phyloP scores from a whole-genome alignment of 2,329 filamentous ascomycete species.

The Fusarium sp. region DNA sequence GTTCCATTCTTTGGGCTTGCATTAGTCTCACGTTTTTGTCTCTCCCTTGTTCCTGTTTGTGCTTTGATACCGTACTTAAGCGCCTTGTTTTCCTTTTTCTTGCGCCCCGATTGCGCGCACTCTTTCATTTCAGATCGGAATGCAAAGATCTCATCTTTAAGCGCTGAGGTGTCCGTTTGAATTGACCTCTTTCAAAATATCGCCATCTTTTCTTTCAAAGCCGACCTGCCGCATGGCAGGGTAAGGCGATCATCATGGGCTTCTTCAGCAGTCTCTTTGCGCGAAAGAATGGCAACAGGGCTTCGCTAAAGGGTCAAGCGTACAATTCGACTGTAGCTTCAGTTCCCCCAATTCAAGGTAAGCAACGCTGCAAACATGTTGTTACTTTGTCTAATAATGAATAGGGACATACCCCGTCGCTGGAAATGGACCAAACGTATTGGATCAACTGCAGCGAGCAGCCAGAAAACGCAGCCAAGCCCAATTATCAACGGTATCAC shows the following conservation, averaged over 20 bases:
- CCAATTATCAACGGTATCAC: constrained; percentile 31
- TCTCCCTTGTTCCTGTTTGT: neutral
- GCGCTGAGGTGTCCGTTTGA: neutral
- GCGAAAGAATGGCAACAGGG: constrained; percentile 34
- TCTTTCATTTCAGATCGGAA: constrained; percentile 24
- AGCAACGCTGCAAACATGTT: neutral
- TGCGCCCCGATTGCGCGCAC: neutral
- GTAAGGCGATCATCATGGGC: constrained; percentile 42
- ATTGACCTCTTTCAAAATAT: neutral
- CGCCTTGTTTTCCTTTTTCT: constrained; percentile 9
- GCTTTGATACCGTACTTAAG: constrained; percentile 27
- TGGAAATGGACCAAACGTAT: constrained; percentile 44
- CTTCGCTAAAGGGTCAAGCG: constrained; percentile 40
- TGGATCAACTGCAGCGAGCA: constrained; percentile 45
- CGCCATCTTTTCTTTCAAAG: neutral
- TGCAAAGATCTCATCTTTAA: constrained; percentile 30
- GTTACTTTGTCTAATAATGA: neutral
- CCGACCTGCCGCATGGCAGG: constrained; percentile 37
- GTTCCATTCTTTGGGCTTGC: constrained; percentile 5
- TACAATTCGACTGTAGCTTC: constrained; percentile 45
- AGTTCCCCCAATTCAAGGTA: constrained; percentile 45
- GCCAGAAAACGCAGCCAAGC: constrained; percentile 45
- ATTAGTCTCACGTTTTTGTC: constrained; percentile 24
- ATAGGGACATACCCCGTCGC: constrained; percentile 46
- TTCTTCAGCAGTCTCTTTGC: constrained; percentile 45